A percentile compares a stretch with the other conserved stretches of the same genome.
phyloP scores from a whole-genome alignment of 805 yeast genomes.

The Ogataea saltuana region DNA sequence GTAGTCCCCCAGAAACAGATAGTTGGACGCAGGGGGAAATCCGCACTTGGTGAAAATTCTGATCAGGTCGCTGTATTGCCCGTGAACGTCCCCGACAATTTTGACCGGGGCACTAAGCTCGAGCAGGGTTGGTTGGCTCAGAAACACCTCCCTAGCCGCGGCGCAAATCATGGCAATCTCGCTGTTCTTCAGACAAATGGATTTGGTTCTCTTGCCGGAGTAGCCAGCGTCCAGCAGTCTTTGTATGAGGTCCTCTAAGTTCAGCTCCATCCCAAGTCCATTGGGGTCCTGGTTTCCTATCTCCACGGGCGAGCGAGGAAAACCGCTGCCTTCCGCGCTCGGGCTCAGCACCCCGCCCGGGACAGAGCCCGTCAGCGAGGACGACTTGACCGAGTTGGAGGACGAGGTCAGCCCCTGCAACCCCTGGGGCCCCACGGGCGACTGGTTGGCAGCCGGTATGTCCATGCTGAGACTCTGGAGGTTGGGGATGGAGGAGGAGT shows the following conservation, averaged over 20 bases:
- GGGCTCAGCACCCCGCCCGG: slow-evolving; percentile 8
- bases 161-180: slow-evolving; percentile 88
- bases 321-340: slow-evolving; percentile 4
- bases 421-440: slow-evolving; percentile 6
- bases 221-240: slow-evolving; percentile 93
- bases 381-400: slow-evolving; percentile 10
- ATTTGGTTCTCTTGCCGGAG: slow-evolving; percentile 88
- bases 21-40: slow-evolving; percentile 92
- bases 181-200: slow-evolving; percentile 83
- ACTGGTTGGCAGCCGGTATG: slow-evolving; percentile 12
- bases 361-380: slow-evolving; percentile 13
- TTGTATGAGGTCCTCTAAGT: slow-evolving; percentile 85
- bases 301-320: slow-evolving; percentile 24
- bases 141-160: slow-evolving; percentile 83
- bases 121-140: slow-evolving; percentile 85
- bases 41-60: slow-evolving; percentile 95
- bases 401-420: background rate
- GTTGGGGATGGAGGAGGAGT: slow-evolving; percentile 9
- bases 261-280: slow-evolving; percentile 13
- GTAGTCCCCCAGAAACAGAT: slow-evolving; percentile 91
- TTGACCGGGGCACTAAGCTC: slow-evolving; percentile 87
- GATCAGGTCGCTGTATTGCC: slow-evolving; percentile 89
- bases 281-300: slow-evolving; percentile 12
- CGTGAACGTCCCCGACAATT: slow-evolving; percentile 94
- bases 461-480: slow-evolving; percentile 12